Base-by-base conservation (phyloP, 2,329 filamentous ascomycete genomes). In the Hymenoscyphus linearis region DNA sequence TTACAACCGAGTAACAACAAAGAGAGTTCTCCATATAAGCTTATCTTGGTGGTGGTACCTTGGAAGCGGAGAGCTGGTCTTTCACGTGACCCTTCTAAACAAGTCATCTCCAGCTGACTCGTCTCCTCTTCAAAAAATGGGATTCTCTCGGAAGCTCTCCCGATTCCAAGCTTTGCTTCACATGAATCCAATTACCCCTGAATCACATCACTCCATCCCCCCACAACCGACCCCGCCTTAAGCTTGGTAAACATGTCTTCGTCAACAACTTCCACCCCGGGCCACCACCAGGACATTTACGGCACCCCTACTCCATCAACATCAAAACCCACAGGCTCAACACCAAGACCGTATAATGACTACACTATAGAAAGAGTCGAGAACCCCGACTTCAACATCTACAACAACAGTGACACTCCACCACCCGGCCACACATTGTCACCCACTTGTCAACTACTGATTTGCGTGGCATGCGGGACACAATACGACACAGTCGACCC, bases 391-490 rank as follows among this genome's bases (percentile, higher is more conserved):
- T 61, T 68, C 58, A 63, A 62, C n/a, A 70, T 63, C 12, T 59
- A 54, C 34, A 35, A 55, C 12, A 37, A 34, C 58, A 55, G 53
- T n/a, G 62, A 65, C 12, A 60, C 62, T 2, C 60, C 65, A 6
- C 61, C 64, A 14, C 53, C 55, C 27, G 57, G 52, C 22, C 59
- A 37, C 7, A 67, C 67, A 59, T 58, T 40, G 18, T 59, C 65
- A n/a, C 40, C 58, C 14, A 67, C 67, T 16, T 65, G 66, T 16
- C 61, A 71, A 47, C 75, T 78, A 36, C 79, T 88, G 37, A 78
- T 91, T 66, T 91, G 88, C 76, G 79, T 77, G 9, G 81, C 87
- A 4, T 91, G 88, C 72, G 88, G 87, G 25, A 90, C 87, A 0
- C 88, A 91, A 69, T 90, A 80, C 73, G 83, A 85, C 52, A 76